A percentile compares a stretch with the other conserved stretches of the same genome.
phyloP scores from a whole-genome alignment of 2,329 filamentous ascomycete genomes.

The Drechslera avenae region DNA sequence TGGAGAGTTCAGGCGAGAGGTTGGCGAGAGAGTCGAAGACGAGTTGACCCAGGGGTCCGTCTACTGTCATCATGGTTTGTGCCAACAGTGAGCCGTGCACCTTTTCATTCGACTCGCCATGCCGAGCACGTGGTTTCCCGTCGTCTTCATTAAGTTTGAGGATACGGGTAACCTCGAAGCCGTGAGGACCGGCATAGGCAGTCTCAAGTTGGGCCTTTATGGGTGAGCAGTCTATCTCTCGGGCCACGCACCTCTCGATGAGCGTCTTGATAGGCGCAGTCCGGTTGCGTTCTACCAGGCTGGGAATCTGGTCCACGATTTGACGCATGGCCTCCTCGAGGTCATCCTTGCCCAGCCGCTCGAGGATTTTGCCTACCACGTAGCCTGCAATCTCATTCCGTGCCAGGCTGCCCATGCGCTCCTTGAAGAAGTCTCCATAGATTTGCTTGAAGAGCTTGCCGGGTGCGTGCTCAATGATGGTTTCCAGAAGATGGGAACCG shows the following conservation, averaged over 20 bases:
- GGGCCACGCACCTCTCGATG: conserved; percentile 79
- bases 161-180: conserved; percentile 62
- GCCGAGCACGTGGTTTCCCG: conserved; percentile 37
- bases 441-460: conserved; percentile 90
- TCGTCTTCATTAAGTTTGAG: conserved; percentile 60
- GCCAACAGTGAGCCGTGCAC: conserved; percentile 83
- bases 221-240: conserved; percentile 62
- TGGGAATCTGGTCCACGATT: conserved; percentile 73
- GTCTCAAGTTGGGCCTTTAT: conserved; percentile 64
- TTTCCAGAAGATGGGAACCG: conserved; percentile 88
- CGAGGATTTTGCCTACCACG: conserved; percentile 80
- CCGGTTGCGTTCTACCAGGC: conserved; percentile 74
- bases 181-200: conserved; percentile 59
- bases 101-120: conserved; percentile 56
- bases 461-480: conserved; percentile 77
- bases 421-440: conserved; percentile 78
- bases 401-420: conserved; percentile 77
- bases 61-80: conserved; percentile 76
- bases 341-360: conserved; percentile 85
- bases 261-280: conserved; percentile 80
- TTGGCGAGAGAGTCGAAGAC: conserved; percentile 66
- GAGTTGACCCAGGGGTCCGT: conserved; percentile 70
- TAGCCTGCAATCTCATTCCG: conserved; percentile 92
- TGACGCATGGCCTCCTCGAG: conserved; percentile 73
- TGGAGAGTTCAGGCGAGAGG: conserved; percentile 56